phyloP scores from a whole-genome alignment of 2,329 filamentous ascomycete species.

The Corniculantispora saksenae region DNA sequence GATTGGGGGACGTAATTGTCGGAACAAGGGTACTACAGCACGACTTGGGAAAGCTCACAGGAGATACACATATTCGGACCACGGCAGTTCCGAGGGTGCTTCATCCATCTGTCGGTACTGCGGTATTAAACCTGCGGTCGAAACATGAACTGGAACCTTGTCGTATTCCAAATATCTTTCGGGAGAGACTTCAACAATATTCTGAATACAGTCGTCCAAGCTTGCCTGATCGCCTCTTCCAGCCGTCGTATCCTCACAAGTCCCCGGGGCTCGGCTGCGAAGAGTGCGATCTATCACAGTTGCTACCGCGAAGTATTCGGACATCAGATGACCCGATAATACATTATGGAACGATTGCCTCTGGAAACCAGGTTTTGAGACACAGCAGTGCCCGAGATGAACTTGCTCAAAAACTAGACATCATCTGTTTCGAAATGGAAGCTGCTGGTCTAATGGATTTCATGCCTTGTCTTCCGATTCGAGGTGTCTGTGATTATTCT shows the following conservation, averaged over 20 bases:
- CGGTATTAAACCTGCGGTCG: conserved; percentile 18
- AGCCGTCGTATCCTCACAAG: background rate
- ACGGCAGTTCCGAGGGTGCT: conserved; percentile 4
- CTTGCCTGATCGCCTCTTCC: conserved; percentile 15
- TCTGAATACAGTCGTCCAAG: background rate
- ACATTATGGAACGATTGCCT: conserved; percentile 24
- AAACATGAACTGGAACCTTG: conserved; percentile 5
- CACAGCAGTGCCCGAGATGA: conserved; percentile 7
- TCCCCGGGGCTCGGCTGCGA: background rate
- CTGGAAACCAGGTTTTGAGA: conserved; percentile 22
- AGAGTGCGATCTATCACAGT: conserved; percentile 14
- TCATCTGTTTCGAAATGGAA: conserved; percentile 33
- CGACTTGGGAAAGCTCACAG: conserved; percentile 27
- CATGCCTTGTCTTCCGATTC: conserved; percentile 35
- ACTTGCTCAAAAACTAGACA: conserved; percentile 16
- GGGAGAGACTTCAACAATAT: fast-evolving
- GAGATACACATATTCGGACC: conserved; percentile 3
- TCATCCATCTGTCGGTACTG: background rate
- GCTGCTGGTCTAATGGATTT: conserved; percentile 28
- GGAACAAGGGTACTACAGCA: conserved; percentile 30
- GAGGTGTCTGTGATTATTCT: conserved; percentile 41
- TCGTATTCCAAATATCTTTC: background rate
- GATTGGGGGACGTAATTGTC: conserved; percentile 30
- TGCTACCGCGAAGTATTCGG: conserved; percentile 6
- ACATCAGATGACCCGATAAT: conserved; percentile 1